A percentile compares a stretch with the other conserved stretches of the same genome.
Conservation (phyloP, 2,329 filamentous ascomycete species). For the Colletotrichum karsti region DNA sequence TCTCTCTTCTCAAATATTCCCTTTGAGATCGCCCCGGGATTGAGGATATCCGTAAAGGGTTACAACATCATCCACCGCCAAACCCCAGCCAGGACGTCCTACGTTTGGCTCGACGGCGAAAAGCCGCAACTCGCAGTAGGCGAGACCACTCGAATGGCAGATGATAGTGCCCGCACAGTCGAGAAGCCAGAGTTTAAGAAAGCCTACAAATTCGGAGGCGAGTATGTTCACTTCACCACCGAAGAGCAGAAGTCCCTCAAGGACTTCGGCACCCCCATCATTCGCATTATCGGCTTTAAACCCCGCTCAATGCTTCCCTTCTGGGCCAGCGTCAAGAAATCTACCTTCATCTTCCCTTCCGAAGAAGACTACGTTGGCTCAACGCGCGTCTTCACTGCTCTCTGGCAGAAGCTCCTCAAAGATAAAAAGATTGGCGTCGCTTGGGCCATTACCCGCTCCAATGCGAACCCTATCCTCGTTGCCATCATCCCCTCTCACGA, state of each 20-base stretch:
- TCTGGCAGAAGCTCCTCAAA: slow-evolving; percentile 86
- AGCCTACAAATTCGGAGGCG: slow-evolving; percentile 95
- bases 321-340: slow-evolving; percentile 88
- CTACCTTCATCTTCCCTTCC: slow-evolving; percentile 92
- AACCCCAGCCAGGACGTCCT: slow-evolving; percentile 81
- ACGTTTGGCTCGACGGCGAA: slow-evolving; percentile 89
- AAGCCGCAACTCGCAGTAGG: slow-evolving; percentile 81
- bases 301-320: slow-evolving; percentile 75
- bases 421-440: slow-evolving; percentile 84
- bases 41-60: slow-evolving; percentile 91
- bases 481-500: slow-evolving; percentile 83
- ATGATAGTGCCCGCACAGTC: slow-evolving; percentile 79
- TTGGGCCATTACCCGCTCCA: slow-evolving; percentile 87
- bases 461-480: slow-evolving; percentile 81
- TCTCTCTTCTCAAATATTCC: slow-evolving; percentile 88
- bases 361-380: slow-evolving; percentile 92
- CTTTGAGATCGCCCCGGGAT: slow-evolving; percentile 84
- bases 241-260: slow-evolving; percentile 84
- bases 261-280: slow-evolving; percentile 81
- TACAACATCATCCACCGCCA: slow-evolving; percentile 91
- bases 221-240: slow-evolving; percentile 84
- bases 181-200: slow-evolving; percentile 86
- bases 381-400: slow-evolving; percentile 88
- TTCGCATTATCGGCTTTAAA: slow-evolving; percentile 96
- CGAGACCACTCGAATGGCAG: slow-evolving; percentile 78